Evolutionary conservation across 1,139 yeast genomes (phyloP), one percentile per base, ranked within the genome.

Genomic region (Diutina catenulata): DNA sequence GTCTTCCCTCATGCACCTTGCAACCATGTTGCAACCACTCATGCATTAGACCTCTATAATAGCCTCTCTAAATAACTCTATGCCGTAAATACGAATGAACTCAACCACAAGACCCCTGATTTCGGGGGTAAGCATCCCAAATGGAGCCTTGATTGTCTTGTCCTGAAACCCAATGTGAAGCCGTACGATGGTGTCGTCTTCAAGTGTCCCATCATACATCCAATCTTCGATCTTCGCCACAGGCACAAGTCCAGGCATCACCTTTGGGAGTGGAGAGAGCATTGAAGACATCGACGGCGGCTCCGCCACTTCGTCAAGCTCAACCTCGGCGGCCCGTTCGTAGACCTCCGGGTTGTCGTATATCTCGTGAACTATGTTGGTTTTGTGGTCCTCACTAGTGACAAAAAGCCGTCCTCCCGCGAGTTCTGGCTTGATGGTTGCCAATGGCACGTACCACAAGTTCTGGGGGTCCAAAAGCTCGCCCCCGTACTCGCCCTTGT

Each of bases 401-500:
- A 13, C 13, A 44, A 74, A 68, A 4, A 75, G 55, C 28, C 61
- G 56, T 2, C 75, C 76, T 29, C 63, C 52, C 15, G 52, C 43
- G 4, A 71, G 50, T 21, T 50, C 47, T 1, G 50, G 46, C 11
- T 54, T 49, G 6, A 70, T 57, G 22, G 50, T 49, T 0, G 59
- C 54, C 14, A 79, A 44, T 1, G 73, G 66, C 25, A 65, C 57
- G 50, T 64, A 78, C 8, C 57, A 51, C 39, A 66, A 64, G 38
- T 62, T 68, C 42, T 64, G 58, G 11, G 75, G 51, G 49, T 81
- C 87, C 33, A 79, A 55, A 2, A 81, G 47, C 43, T 80, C 81
- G 3, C 88, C 91, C 0, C 88, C 88, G 54, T 80, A 86, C 42
- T 76, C 71, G 28, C 70, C 77, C 56, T 88, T 88, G 53, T 88